Base-by-base conservation (phyloP, 192 early-diverging fungal genomes). In the Backusella tarrabulga region DNA sequence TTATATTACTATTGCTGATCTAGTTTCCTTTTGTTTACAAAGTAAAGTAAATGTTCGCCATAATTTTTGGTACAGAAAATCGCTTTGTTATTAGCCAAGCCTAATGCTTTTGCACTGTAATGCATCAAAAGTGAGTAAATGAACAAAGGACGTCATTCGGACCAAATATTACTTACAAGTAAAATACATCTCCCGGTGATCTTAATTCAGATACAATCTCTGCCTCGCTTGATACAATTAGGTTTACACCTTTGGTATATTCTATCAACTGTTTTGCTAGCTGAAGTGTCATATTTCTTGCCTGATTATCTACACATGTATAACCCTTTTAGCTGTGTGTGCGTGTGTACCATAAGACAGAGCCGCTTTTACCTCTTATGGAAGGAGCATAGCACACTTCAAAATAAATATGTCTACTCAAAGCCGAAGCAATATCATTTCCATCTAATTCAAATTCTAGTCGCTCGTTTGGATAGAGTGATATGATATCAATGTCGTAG, bases 301-400 rank as follows among this genome's bases (percentile, higher is more conserved):
- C 40, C 19, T 34, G 71, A 19, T 41, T 44, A 72, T 72, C 71
- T 72, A 72, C 15, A 15, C 14, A 44, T 44, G 5, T 15, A 44
- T 44, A 44, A 40, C 32, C 32, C 32, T 32, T 32, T 32, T 32
- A 32, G 32, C 32, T 32, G 32, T 32, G 32, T 32, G 32, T 3
- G 29, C 11, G 38, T 40, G 38, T 40, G 38, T 40, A 40, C 38
- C 9, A 40, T 40, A 40, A 40, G 38, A 12, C 5, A 7, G 11
- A 40, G 11, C 11, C 38, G 0, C 1, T 4, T 34, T 67, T 72
- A 72, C 71, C 71, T 72, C 44, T 44, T 29, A 72, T 72, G 17
- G 71, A 41, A 72, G 41, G 26, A 8, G 71, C 41, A 72, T 72
- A 72, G 17, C 71, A 72, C 46, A 72, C 32, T 50, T 72, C 71